Percentiles rank a stretch among this genome's conserved stretches.
phyloP scores from a whole-genome alignment of 2,329 filamentous ascomycete genomes.

The Hymenoscyphus salicellus region DNA sequence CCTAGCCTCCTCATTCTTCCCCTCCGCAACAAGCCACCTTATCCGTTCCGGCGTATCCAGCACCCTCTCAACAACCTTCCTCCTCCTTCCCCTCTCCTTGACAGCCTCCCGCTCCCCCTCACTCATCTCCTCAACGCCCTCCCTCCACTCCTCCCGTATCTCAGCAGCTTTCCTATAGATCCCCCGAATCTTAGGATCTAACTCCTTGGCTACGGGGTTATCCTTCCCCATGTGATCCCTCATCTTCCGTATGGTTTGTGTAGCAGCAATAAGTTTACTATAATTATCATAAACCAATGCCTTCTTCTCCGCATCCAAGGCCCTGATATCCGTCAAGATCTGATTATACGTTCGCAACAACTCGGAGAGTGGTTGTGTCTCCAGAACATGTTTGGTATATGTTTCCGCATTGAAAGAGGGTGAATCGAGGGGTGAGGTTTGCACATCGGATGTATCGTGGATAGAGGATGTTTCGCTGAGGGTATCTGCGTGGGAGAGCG shows the following conservation, averaged over 20 bases:
- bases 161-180: constrained; percentile 53
- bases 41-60: constrained; percentile 44
- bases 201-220: constrained; percentile 67
- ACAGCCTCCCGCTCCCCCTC: constrained; percentile 59
- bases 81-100: constrained; percentile 47
- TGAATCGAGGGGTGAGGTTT: constrained; percentile 69
- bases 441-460: constrained; percentile 50
- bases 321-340: constrained; percentile 76
- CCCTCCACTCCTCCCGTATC: constrained; percentile 30
- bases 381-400: constrained; percentile 62
- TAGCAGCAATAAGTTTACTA: constrained; percentile 92
- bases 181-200: constrained; percentile 70
- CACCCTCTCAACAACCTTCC: constrained; percentile 26
- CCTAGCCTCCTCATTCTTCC: constrained; percentile 60
- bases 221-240: constrained; percentile 76
- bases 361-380: constrained; percentile 63
- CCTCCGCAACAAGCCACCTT: constrained; percentile 55
- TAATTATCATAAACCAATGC: constrained; percentile 98
- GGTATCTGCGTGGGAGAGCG: constrained; percentile 21
- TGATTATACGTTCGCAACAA: constrained; percentile 68
- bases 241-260: constrained; percentile 93
- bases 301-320: constrained; percentile 93
- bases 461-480: constrained; percentile 37
- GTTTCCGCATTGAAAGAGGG: constrained; percentile 68
- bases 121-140: constrained; percentile 50